Conservation (phyloP, 768 basidiomycete genomes). For the Rhodotorula diobovata region DNA sequence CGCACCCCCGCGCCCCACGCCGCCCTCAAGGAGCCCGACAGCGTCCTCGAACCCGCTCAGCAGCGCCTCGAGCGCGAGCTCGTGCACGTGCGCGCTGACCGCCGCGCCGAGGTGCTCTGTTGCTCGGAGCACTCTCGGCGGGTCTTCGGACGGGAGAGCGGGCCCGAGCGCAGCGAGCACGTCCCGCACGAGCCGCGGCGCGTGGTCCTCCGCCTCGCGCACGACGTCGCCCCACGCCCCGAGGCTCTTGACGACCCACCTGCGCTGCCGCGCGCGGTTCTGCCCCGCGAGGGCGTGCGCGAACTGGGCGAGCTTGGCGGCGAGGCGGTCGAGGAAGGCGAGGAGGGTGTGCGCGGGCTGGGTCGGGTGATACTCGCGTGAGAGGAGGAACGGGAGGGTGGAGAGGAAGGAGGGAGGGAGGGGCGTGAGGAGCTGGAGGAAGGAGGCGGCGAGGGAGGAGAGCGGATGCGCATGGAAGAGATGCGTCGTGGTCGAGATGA, state of each 20-base stretch:
- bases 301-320: neutral
- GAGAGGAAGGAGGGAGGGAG: neutral
- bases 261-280: constrained; percentile 26
- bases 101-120: neutral
- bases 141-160: too few species aligned
- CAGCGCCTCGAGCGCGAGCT: constrained; percentile 21
- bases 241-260: constrained; percentile 7
- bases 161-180: neutral
- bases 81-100: neutral
- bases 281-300: neutral
- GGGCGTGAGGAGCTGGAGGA: constrained; percentile 15
- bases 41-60: constrained; percentile 17
- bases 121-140: neutral
- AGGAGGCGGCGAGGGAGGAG: constrained; percentile 12
- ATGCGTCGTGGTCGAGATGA: constrained; percentile 17
- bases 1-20: neutral
- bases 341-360: constrained; percentile 8
- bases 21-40: constrained; percentile 1
- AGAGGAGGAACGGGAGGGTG: neutral
- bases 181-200: too few species aligned
- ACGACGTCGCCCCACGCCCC: neutral
- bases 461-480: constrained; percentile 10
- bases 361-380: neutral
- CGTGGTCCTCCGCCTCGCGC: neutral
- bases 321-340: constrained; percentile 14